phyloP scores from a whole-genome alignment of 306 rosid genomes.

The Lathyrus tuberosus region DNA sequence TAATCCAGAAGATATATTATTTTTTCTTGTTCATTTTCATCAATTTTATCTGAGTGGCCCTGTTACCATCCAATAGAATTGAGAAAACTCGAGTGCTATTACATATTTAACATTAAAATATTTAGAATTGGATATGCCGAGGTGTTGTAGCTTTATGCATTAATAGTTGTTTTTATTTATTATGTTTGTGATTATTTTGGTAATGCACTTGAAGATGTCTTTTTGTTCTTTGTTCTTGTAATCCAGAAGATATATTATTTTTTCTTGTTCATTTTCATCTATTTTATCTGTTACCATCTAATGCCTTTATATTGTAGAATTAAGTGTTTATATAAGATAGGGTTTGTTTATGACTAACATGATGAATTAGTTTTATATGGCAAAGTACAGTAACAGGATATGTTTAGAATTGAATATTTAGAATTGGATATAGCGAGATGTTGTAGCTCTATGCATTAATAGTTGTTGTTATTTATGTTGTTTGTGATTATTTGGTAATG shows the following conservation, averaged over 20 bases:
- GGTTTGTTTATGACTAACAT: conserved; percentile 15
- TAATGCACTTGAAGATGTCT: too few relatives aligned
- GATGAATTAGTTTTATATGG: conserved; percentile 15
- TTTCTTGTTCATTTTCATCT: too few relatives aligned
- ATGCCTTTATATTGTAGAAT: conserved; percentile 1
- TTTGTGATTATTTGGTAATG: conserved; percentile 4
- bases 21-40: too few relatives aligned
- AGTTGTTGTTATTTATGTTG: not conserved
- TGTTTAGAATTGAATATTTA: not conserved
- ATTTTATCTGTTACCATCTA: too few relatives aligned
- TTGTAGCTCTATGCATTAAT: conserved; percentile 4
- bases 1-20: too few relatives aligned
- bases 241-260: too few relatives aligned
- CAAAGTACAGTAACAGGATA: not conserved
- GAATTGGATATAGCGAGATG: conserved; percentile 12
- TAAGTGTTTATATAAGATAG: conserved; percentile 1
- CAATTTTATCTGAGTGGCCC: too few relatives aligned
- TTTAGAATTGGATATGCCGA: conserved; percentile 17
- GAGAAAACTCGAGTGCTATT: not conserved
- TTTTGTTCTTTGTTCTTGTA: too few relatives aligned
- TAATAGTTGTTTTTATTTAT: not conserved
- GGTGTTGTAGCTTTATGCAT: conserved; percentile 7
- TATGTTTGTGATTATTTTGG: too few relatives aligned
- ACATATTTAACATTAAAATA: not conserved
- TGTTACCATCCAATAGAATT: not conserved